Percentiles rank a stretch among this genome's conserved stretches.
Evolutionary conservation across 805 yeast genomes (phyloP).

Genomic region (Wickerhamiella nectarea): DNA sequence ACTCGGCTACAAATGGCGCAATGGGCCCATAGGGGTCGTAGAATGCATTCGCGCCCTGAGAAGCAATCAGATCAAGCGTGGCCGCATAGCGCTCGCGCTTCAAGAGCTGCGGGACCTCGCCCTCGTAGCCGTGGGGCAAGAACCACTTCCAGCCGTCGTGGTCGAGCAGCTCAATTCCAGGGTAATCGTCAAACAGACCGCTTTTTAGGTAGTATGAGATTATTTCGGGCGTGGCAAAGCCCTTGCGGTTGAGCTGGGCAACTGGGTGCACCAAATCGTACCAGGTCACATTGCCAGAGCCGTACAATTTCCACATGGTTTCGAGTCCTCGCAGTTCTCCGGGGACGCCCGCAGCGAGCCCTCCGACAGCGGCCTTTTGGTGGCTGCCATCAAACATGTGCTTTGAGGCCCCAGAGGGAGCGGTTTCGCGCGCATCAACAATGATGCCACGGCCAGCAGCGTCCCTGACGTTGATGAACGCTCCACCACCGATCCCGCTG

Average conservation of each 20-base stretch:
- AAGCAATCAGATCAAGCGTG: slow-evolving; percentile 55
- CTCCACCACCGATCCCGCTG: slow-evolving; percentile 92
- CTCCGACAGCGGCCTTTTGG: slow-evolving; percentile 36
- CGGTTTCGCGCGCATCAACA: slow-evolving; percentile 81
- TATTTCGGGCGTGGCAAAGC: slow-evolving; percentile 43
- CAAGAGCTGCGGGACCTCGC: slow-evolving; percentile 3
- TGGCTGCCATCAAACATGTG: slow-evolving; percentile 48
- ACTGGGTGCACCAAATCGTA: slow-evolving; percentile 62
- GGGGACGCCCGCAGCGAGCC: slow-evolving; percentile 78
- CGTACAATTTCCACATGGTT: slow-evolving; percentile 42
- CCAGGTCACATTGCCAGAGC: slow-evolving; percentile 66
- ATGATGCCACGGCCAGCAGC: slow-evolving; percentile 38
- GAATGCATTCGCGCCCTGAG: slow-evolving; percentile 66
- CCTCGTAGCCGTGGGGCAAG: slow-evolving; percentile 9
- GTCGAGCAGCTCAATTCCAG: not conserved
- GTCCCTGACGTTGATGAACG: slow-evolving; percentile 42
- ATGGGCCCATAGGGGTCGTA: slow-evolving; percentile 74
- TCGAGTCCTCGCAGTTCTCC: slow-evolving; percentile 85
- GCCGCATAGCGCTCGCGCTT: slow-evolving; percentile 46
- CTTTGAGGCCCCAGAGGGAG: slow-evolving; percentile 50
- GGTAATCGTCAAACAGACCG: not conserved
- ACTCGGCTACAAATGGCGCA: slow-evolving; percentile 42
- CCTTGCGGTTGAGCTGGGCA: slow-evolving; percentile 45
- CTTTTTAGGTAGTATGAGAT: slow-evolving; percentile 28
- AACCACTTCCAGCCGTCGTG: slow-evolving; percentile 25